A percentile compares a stretch with the other conserved stretches of the same genome.
Evolutionary conservation across 2,329 filamentous ascomycete species (phyloP).

Genomic region (Clarireedia monteithiana): DNA sequence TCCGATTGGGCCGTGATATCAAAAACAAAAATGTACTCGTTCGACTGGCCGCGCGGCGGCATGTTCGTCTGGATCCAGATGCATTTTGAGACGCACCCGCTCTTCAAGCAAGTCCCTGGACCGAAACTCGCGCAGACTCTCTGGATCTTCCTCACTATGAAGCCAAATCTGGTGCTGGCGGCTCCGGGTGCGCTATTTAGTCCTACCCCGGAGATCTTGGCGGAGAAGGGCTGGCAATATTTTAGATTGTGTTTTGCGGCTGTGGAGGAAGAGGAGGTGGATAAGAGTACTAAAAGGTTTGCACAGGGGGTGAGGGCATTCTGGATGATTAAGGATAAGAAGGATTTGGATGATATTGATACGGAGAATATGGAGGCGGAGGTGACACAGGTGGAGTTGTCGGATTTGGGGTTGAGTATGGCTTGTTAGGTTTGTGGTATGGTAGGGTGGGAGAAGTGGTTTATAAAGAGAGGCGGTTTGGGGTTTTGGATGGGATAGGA

Average conservation of each 20-base stretch:
- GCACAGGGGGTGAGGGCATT: constrained; percentile 64
- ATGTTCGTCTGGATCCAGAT: constrained; percentile 88
- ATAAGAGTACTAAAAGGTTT: constrained; percentile 53
- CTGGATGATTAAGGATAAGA: constrained; percentile 64
- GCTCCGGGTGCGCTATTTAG: constrained; percentile 69
- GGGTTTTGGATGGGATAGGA: no score
- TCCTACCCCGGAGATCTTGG: constrained; percentile 51
- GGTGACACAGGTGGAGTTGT: constrained; percentile 11
- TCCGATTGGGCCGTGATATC: constrained; percentile 69
- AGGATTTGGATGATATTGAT: constrained; percentile 51
- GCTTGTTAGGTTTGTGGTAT: constrained; percentile 17
- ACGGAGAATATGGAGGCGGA: neutral
- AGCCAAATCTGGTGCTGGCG: constrained; percentile 62
- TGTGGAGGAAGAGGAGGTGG: constrained; percentile 63
- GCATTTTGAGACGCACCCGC: constrained; percentile 64
- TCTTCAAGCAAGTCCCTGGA: constrained; percentile 48
- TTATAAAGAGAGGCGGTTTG: no score
- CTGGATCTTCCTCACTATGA: constrained; percentile 62
- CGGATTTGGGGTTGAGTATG: constrained; percentile 20
- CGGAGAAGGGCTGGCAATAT: constrained; percentile 59
- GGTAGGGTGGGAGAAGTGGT: no score
- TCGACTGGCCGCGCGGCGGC: constrained; percentile 73
- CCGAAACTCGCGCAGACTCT: constrained; percentile 55
- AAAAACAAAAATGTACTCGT: constrained; percentile 67
- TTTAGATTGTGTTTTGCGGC: constrained; percentile 80